Conservation (phyloP, 2,329 filamentous ascomycete species). For the Epichloe sp. region DNA sequence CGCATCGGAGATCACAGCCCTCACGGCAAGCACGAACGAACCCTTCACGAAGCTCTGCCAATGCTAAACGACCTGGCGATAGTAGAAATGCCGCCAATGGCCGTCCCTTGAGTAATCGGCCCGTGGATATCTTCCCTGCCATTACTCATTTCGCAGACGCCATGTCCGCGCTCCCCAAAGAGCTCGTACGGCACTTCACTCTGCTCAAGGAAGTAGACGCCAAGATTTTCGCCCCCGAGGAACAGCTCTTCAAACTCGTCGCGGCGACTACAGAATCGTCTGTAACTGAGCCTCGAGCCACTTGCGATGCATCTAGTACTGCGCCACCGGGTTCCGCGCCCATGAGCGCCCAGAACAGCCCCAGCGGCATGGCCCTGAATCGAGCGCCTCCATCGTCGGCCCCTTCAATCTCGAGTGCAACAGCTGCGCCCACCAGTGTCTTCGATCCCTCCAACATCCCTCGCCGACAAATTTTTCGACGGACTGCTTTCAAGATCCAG, state of each 20-base stretch:
- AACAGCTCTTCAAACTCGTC: constrained; percentile 65
- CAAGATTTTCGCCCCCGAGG: constrained; percentile 82
- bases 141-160: constrained; percentile 76
- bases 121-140: constrained; percentile 54
- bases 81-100: constrained; percentile 33
- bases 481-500: constrained; percentile 64
- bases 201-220: constrained; percentile 95
- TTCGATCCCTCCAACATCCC: constrained; percentile 47
- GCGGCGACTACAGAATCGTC: constrained; percentile 45
- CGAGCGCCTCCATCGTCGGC: constrained; percentile 21
- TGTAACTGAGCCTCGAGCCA: constrained; percentile 30
- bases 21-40: constrained; percentile 54
- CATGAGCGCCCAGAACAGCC: constrained; percentile 38
- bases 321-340: constrained; percentile 30
- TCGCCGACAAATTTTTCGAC: constrained; percentile 62
- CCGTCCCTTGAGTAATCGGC: constrained; percentile 36
- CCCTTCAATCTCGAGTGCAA: constrained; percentile 28
- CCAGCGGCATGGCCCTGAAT: constrained; percentile 24
- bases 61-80: constrained; percentile 28
- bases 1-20: constrained; percentile 48
- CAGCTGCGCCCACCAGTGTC: constrained; percentile 22
- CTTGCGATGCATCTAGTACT: constrained; percentile 31
- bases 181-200: constrained; percentile 91
- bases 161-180: constrained; percentile 82
- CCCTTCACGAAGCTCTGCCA: constrained; percentile 41